These are phyloP conservation scores for Neobulgaria alba DNA, from an alignment of 2,329 filamentous ascomycete species.

Conservation along the genomic window DNA sequence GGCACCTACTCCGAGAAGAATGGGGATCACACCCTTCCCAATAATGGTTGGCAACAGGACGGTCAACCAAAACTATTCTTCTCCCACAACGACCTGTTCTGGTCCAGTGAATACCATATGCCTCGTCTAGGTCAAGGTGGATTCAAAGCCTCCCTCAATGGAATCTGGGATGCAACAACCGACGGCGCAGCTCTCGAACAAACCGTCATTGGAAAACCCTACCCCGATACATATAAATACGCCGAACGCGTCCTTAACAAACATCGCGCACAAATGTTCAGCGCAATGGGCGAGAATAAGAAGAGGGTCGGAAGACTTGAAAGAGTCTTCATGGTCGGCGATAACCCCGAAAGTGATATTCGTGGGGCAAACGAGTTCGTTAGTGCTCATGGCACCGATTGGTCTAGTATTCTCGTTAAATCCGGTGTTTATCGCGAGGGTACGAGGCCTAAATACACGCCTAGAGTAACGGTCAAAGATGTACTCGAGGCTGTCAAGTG, in stretches of 20 bases:
- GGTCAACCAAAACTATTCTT: conserved; percentile 77
- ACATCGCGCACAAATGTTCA: conserved; percentile 37
- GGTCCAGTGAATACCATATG: conserved; percentile 77
- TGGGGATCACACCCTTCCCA: conserved; percentile 52
- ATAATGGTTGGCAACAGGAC: conserved; percentile 74
- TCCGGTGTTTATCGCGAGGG: conserved; percentile 67
- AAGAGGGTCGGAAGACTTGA: conserved; percentile 41
- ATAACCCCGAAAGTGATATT: conserved; percentile 86
- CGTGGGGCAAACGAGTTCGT: conserved; percentile 71
- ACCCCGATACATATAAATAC: conserved; percentile 67
- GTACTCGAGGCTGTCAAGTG: conserved; percentile 71
- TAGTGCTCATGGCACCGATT: conserved; percentile 59
- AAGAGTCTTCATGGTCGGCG: conserved; percentile 89
- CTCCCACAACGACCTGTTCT: conserved; percentile 83
- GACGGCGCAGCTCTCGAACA: conserved; percentile 49
- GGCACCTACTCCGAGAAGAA: conserved; percentile 74
- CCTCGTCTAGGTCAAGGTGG: conserved; percentile 87
- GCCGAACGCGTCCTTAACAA: conserved; percentile 65
- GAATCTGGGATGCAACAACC: conserved; percentile 69
- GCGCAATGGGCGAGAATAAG: conserved; percentile 16
- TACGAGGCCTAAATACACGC: conserved; percentile 47
- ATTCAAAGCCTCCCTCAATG: conserved; percentile 73
- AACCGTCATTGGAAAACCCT: conserved; percentile 76
- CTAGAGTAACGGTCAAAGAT: conserved; percentile 60
- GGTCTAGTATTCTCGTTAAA: conserved; percentile 68